A percentile compares a stretch with the other conserved stretches of the same genome.
phyloP scores from a whole-genome alignment of 208 protist species.

The Crithidia mellificae region DNA sequence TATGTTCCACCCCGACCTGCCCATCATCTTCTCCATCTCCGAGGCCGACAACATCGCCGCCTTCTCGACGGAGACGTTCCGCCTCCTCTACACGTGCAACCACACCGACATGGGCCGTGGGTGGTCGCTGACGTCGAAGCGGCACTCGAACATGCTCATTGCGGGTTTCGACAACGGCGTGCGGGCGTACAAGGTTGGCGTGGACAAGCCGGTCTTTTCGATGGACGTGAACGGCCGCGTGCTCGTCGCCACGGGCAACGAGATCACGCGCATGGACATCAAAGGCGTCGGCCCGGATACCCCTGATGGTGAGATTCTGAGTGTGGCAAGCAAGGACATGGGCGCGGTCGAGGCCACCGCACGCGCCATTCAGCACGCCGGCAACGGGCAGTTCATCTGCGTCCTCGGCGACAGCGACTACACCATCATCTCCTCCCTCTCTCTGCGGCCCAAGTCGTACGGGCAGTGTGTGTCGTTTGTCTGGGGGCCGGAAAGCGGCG shows the following conservation, averaged over 20 bases:
- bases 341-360: conserved; percentile 95
- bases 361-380: conserved; percentile 89
- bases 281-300: conserved; percentile 66
- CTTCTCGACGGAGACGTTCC: conserved; percentile 96
- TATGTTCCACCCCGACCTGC: conserved; percentile 97
- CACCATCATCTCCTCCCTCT: conserved; percentile 97
- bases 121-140: conserved; percentile 91
- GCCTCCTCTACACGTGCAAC: conserved; percentile 93
- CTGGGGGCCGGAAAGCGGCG: conserved; percentile 89
- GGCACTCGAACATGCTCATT: conserved; percentile 82
- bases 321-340: conserved; percentile 93
- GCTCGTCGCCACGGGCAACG: conserved; percentile 94
- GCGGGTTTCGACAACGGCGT: conserved; percentile 94
- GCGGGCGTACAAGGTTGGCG: conserved; percentile 88
- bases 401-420: conserved; percentile 97
- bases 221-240: conserved; percentile 98
- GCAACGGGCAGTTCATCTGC: conserved; percentile 95
- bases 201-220: conserved; percentile 94
- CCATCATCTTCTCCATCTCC: conserved; percentile 95
- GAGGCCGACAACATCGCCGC: conserved; percentile 95
- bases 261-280: conserved; percentile 91
- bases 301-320: conserved; percentile 72
- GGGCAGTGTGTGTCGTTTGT: conserved; percentile 96
- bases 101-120: conserved; percentile 94
- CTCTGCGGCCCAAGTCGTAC: conserved; percentile 96